Evolutionary conservation across 768 basidiomycete species (phyloP).

Genomic region (Tephrocybe sp.): DNA sequence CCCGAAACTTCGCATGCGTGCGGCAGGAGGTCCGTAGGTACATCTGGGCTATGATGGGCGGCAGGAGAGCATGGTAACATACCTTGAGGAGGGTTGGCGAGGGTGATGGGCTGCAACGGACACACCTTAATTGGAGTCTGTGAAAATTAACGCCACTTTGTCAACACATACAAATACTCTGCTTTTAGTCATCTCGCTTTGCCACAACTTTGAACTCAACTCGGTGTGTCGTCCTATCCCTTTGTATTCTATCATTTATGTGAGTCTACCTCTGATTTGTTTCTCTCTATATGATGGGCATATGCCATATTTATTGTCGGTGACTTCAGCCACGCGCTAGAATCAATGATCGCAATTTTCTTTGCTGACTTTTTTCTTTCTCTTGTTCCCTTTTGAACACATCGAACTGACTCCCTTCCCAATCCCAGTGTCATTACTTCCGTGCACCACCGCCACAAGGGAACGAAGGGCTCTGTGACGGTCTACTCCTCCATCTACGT

Average conservation of each 20-base stretch:
- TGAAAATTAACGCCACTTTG: conserved; percentile 26
- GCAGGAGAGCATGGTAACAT: conserved; percentile 38
- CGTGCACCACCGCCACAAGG: not conserved
- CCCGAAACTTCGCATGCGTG: conserved; percentile 12
- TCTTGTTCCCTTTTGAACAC: conserved; percentile 14
- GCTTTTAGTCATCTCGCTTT: conserved; percentile 5
- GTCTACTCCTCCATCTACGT: conserved; percentile 10
- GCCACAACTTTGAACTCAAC: conserved; percentile 1
- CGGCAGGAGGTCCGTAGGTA: conserved; percentile 2
- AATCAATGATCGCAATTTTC: conserved; percentile 49
- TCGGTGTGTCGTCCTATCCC: conserved; percentile 10
- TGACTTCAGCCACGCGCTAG: conserved; percentile 37
- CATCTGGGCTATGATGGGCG: conserved; percentile 3
- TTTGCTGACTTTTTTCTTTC: conserved; percentile 39
- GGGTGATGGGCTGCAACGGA: conserved; percentile 36
- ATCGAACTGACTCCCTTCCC: not conserved
- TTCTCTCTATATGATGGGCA: conserved; percentile 45
- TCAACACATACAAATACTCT: conserved; percentile 30
- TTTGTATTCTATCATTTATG: conserved; percentile 14
- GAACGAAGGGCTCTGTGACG: not conserved
- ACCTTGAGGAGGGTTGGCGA: conserved; percentile 65
- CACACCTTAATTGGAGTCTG: conserved; percentile 22
- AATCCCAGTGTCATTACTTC: not conserved
- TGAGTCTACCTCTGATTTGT: conserved; percentile 22
- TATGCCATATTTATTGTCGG: conserved; percentile 72